Evolutionary conservation across 2,329 filamentous ascomycete genomes (phyloP).

Genomic region (Ophiostoma perfectum): DNA sequence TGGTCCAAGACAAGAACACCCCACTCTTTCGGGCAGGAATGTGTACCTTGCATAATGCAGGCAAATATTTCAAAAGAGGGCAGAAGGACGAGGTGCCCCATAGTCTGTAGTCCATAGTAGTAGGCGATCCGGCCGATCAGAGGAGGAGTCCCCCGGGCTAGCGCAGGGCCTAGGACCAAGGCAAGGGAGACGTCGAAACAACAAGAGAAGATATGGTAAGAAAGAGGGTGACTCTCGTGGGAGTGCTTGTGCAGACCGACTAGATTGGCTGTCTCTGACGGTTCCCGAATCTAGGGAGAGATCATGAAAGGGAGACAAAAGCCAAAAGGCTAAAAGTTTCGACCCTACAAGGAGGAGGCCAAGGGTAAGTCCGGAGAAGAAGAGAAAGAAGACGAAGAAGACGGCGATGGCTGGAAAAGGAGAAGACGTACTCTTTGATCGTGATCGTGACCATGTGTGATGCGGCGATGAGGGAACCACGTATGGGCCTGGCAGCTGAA

Average conservation of each 20-base stretch:
- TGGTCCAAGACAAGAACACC: conserved; percentile 19
- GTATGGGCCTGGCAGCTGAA: conserved; percentile 5
- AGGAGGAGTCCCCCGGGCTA: conserved; percentile 11
- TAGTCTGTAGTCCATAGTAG: conserved; percentile 3
- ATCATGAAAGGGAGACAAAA: not conserved
- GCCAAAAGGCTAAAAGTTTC: not conserved
- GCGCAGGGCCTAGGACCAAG: conserved; percentile 8
- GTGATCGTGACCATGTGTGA: not conserved
- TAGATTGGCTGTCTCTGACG: not conserved
- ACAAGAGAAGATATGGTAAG: not conserved
- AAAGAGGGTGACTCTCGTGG: not conserved
- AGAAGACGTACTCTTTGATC: not conserved
- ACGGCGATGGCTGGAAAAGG: not conserved
- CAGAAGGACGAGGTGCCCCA: conserved; percentile 1
- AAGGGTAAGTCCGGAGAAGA: not conserved
- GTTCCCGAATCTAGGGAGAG: conserved; percentile 7
- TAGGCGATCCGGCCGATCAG: conserved; percentile 13
- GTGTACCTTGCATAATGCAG: conserved; percentile 12
- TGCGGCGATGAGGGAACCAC: not conserved
- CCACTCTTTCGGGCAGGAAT: conserved; percentile 23
- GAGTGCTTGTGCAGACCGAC: not conserved
- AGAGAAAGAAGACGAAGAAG: not conserved
- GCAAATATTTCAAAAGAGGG: conserved; percentile 7
- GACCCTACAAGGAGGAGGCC: not conserved
- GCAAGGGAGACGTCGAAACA: conserved; percentile 8